Evolutionary conservation across 305 asterid genomes (phyloP), one percentile per base, ranked within the genome.

Genomic region (Andrographis paniculata): DNA sequence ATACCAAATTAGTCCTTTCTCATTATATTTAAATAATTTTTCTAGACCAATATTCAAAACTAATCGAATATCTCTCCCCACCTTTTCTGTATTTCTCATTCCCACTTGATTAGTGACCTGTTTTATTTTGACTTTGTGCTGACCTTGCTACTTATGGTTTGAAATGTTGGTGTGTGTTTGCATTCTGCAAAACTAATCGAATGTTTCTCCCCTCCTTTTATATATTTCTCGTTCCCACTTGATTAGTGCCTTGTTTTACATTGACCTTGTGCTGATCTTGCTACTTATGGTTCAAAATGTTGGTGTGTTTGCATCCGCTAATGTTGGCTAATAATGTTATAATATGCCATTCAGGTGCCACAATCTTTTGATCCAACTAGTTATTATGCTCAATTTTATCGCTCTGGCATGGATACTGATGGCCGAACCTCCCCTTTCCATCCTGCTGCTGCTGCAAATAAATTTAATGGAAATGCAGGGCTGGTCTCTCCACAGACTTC

Each of bases 391-490:
- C 97, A 85, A 55, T 62, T 75, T 58, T 79, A 79, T 73, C 87
- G 82, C 56, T 53, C 94, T 14, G 72, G 75, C 57, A 58, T 72
- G 65, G 97, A 88, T 48, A 61, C 45, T 64, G 94, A 88, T 65
- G 94, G 94, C 17, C 93, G 82, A 42, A 70, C 73, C 60, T 88
- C 94, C 33, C 94, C 95, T 33, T 77, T 79, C 56, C 82, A 70
- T 54, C 46, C 84, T 42, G 73, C 76, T 56, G 94, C 76, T 60
- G 67, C 72, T 55, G 71, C 77, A 48, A 75, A 66, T 67, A 87
- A 88, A 75, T 72, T 62, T 64, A 78, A 60, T 20, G 88, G 89
- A 59, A 78, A 71, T 74, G 76, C 75, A 24, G 63, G 81, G 14
- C 49, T 77, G 63, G 61, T 74, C 62, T 64, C 94, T 57, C 67